Conservation (phyloP, 441 rosid genomes). For the Bocquillonia castaneifolia region DNA sequence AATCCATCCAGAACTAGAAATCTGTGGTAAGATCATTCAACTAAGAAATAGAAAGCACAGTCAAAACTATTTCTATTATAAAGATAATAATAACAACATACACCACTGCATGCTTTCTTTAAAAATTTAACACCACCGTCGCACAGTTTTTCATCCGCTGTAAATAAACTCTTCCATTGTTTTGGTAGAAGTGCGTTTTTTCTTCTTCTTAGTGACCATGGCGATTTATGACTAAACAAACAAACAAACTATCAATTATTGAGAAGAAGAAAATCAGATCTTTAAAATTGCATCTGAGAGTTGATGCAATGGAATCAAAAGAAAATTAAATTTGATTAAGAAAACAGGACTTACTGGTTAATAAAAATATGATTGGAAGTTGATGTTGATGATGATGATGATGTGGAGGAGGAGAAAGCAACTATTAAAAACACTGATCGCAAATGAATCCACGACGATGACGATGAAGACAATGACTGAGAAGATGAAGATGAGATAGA, state of each 20-base stretch:
- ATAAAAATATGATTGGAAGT: constrained; percentile 35
- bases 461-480: constrained; percentile 26
- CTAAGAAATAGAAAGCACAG: neutral
- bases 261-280: too few species aligned
- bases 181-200: constrained; percentile 68
- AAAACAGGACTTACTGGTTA: constrained; percentile 36
- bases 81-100: too few species aligned
- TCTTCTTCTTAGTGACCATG: constrained; percentile 83
- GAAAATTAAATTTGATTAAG: neutral
- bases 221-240: constrained; percentile 54
- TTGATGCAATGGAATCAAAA: neutral
- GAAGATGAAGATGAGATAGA: constrained; percentile 15
- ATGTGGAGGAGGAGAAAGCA: constrained; percentile 30
- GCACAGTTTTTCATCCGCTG: constrained; percentile 58
- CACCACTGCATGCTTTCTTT: constrained; percentile 89
- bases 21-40: neutral
- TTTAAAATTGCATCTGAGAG: neutral
- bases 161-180: constrained; percentile 69
- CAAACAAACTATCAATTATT: neutral
- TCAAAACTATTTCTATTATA: too few species aligned
- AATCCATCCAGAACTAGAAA: neutral
- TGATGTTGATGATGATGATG: constrained; percentile 42
- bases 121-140: constrained; percentile 78
- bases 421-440: constrained; percentile 52
- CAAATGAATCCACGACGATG: constrained; percentile 54